Evolutionary conservation across 371 early-diverging fungal species (phyloP).

Genomic region (Mortierella sp.): DNA sequence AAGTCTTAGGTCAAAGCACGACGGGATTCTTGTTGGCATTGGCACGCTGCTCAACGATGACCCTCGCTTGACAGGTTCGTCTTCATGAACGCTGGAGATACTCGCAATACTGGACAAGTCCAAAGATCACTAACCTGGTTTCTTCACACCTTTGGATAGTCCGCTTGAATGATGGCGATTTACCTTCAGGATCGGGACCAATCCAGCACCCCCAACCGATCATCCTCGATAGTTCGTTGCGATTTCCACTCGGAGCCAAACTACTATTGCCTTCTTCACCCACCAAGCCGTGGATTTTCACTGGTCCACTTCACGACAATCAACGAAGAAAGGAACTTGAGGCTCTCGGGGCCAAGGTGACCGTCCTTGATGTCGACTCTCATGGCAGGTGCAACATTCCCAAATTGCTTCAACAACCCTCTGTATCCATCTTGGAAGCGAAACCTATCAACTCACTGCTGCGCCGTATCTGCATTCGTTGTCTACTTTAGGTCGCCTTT

Average conservation of each 20-base stretch:
- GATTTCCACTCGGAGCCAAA: constrained; percentile 64
- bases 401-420: not conserved
- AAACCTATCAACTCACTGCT: too few relatives aligned
- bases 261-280: constrained; percentile 58
- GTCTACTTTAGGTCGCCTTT: constrained; percentile 10
- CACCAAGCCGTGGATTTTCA: constrained; percentile 56
- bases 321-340: constrained; percentile 26
- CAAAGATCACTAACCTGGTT: not conserved
- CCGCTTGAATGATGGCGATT: constrained; percentile 13
- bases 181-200: constrained; percentile 3
- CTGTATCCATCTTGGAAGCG: too few relatives aligned
- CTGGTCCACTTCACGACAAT: constrained; percentile 17
- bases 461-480: too few relatives aligned
- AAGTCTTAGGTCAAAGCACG: constrained; percentile 78
- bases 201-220: constrained; percentile 81
- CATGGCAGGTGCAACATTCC: constrained; percentile 5
- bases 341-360: constrained; percentile 22
- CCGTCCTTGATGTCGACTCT: constrained; percentile 17
- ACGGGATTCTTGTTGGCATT: constrained; percentile 91
- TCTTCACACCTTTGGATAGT: not conserved
- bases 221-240: constrained; percentile 81
- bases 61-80: constrained; percentile 82
- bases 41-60: constrained; percentile 87
- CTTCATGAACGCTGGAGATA: not conserved
- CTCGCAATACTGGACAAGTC: not conserved